phyloP scores from a whole-genome alignment of 2,329 filamentous ascomycete genomes.

The Venturia aucupariae region DNA sequence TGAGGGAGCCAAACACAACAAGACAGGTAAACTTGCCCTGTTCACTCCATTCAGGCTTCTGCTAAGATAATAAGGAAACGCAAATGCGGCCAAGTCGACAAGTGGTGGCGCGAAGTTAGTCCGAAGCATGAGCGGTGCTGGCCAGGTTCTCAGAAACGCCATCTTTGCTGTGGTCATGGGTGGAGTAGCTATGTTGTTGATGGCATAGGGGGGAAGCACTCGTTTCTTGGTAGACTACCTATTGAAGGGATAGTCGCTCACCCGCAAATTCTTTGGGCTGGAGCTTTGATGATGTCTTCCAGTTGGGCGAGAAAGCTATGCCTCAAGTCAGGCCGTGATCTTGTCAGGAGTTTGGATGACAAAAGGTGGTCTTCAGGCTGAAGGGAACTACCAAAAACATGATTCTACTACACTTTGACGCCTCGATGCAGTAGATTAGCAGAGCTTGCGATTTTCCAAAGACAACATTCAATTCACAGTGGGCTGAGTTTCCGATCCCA shows the following conservation, averaged over 20 bases:
- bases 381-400: not conserved
- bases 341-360: not conserved
- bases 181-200: not conserved
- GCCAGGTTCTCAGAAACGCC: not conserved
- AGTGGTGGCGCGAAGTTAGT: not conserved
- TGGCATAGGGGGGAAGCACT: not conserved
- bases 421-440: no score
- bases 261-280: not conserved
- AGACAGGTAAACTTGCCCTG: not conserved
- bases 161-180: not conserved
- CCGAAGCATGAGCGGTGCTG: not conserved
- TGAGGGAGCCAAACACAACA: not conserved
- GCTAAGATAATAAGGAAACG: not conserved
- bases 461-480: no score
- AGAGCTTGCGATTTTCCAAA: no score
- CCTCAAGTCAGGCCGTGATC: no score
- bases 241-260: not conserved
- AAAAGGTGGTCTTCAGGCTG: not conserved
- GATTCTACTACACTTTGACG: no score
- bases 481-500: no score
- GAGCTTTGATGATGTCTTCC: not conserved
- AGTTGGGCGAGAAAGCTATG: not conserved
- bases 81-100: not conserved
- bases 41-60: not conserved
- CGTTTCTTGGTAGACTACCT: not conserved